Conservation (phyloP, 306 rosid species). For the Bauhinia variegata region DNA sequence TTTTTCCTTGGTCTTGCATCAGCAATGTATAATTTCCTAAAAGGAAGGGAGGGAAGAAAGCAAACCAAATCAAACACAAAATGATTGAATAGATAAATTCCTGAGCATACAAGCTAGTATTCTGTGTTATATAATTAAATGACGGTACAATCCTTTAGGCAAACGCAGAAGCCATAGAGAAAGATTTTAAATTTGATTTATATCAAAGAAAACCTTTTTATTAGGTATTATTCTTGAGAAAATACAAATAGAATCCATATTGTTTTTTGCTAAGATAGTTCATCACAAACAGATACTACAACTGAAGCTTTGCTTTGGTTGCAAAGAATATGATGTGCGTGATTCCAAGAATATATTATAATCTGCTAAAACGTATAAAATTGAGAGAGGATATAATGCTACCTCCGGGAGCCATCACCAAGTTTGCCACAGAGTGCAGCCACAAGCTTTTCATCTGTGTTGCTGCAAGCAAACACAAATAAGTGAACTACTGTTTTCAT, state of each 20-base stretch:
- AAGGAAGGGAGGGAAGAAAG: conserved; percentile 1
- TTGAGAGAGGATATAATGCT: conserved; percentile 20
- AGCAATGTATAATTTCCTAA: conserved; percentile 89
- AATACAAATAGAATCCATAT: conserved; percentile 1
- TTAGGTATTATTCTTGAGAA: not conserved
- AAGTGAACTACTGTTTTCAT: conserved; percentile 13
- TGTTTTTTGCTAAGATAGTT: conserved; percentile 10
- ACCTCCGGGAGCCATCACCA: conserved; percentile 65
- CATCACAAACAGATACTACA: conserved; percentile 4
- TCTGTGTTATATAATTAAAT: conserved; percentile 20
- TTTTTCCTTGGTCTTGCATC: conserved; percentile 98
- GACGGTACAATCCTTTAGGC: not conserved
- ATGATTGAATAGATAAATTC: not conserved
- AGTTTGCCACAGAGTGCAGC: conserved; percentile 79
- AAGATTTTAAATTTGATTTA: not conserved
- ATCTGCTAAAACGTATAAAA: not conserved
- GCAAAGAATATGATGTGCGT: conserved; percentile 18
- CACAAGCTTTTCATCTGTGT: conserved; percentile 88
- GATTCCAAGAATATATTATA: conserved; percentile 13
- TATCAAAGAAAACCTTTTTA: not conserved
- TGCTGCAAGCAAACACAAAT: conserved; percentile 57
- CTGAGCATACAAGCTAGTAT: conserved; percentile 2
- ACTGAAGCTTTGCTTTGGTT: conserved; percentile 8
- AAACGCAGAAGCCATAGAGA: not conserved
- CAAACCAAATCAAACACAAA: not conserved